Evolutionary conservation across 306 rosid species (phyloP).

Genomic region (Biancaea sappan): DNA sequence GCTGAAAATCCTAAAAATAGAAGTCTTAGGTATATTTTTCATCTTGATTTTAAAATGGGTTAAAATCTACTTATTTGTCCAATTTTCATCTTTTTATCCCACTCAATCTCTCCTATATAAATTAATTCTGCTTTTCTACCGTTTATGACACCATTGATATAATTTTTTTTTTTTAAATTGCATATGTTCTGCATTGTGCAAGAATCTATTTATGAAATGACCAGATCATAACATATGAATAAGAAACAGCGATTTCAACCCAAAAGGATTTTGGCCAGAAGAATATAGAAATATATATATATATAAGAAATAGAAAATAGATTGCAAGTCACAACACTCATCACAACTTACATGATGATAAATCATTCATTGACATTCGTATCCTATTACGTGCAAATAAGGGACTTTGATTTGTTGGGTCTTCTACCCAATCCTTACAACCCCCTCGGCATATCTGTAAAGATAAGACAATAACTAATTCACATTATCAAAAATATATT

Average conservation of each 20-base stretch:
- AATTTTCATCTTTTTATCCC: not conserved
- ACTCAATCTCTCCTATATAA: not conserved
- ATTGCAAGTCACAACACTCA: not conserved
- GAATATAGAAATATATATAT: slow-evolving; percentile 5
- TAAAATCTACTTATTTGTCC: not conserved
- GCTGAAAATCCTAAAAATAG: not conserved
- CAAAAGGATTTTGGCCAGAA: slow-evolving; percentile 7
- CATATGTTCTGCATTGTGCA: not conserved
- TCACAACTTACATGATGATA: slow-evolving; percentile 65
- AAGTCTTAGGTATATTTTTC: not conserved
- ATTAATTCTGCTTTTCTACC: not conserved
- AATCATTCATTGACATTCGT: slow-evolving; percentile 57
- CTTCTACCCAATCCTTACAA: slow-evolving; percentile 85
- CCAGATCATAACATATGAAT: slow-evolving; percentile 7
- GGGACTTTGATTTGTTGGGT: slow-evolving; percentile 80
- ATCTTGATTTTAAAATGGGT: not conserved
- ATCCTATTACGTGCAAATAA: slow-evolving; percentile 87
- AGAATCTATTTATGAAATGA: slow-evolving; percentile 2
- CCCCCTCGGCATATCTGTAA: slow-evolving; percentile 74
- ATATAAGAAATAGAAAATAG: not conserved
- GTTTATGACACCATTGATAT: not conserved
- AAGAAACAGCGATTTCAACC: not conserved
- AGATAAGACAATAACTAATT: slow-evolving; percentile 15
- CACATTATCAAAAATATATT: slow-evolving; percentile 13
- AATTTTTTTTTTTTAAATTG: not conserved